Base-by-base conservation (phyloP, 2,329 filamentous ascomycete species). In the Teratosphaeria zuluensis region DNA sequence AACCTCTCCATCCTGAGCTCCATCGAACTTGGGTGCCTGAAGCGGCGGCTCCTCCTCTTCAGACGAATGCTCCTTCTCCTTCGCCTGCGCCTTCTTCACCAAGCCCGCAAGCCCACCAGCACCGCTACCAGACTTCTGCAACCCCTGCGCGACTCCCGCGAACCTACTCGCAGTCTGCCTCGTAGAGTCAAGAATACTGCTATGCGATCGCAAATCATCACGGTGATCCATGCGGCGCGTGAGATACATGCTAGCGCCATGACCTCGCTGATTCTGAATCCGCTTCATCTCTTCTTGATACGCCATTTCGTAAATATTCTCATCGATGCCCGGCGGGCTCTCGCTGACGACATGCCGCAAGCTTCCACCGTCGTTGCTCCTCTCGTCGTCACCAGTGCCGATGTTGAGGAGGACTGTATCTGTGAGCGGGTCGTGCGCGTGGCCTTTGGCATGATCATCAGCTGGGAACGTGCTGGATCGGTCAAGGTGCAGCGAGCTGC, bases 221-320 rank as follows among this genome's bases (percentile, higher is more conserved):
- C 72, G 69, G 56, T 77, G 74, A 58, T 81, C 78, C 30, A 80
- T 77, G 33, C 78, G 72, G 12, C 78, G 72, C 0, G 75, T 80
- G 12, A 80, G 73, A 59, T 86, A 88, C 16, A 89, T 77, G 19
- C 79, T 85, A 1, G 84, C 78, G 35, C 71, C 68, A 30, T 74
- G 72, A 65, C 77, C 68, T 19, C 53, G 33, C 6, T 59, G 73
- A 31, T 61, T 73, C 32, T 82, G 74, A 66, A 96, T 92, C 16
- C 86, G 82, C 59, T 87, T 82, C 31, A 94, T 83, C 74, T 96
- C 90, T 61, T 88, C 83, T 68, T 89, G 84, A 70, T 95, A 96
- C 0, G 92, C 92, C 0, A 82, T 84, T 71, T 95, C 90, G 72
- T 96, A 96, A 59, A 97, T 87, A 69, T 94, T 86, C 66, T 90